Percentiles rank a stretch among this genome's conserved stretches.
Evolutionary conservation across 225 moss, liverwort and hornwort genomes (phyloP).

Genomic region (Marchantia paleacea): DNA sequence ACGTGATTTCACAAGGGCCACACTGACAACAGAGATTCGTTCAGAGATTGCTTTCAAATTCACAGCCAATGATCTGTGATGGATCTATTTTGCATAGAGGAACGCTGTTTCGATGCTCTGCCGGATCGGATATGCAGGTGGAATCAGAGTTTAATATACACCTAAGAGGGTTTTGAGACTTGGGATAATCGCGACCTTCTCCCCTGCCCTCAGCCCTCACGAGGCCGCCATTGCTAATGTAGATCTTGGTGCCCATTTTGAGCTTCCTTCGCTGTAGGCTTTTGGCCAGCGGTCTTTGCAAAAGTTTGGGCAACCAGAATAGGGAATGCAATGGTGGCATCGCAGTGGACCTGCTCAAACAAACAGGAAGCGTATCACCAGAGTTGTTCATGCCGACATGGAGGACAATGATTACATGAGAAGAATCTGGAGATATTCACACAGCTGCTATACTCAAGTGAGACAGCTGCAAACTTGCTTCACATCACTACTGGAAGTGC

Average conservation of each 20-base stretch:
- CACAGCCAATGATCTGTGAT: no score
- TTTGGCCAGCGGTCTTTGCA: constrained; percentile 8
- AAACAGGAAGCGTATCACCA: not conserved
- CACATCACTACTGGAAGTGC: not conserved
- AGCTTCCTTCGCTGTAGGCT: not conserved
- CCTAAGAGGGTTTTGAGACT: no score
- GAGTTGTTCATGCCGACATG: not conserved
- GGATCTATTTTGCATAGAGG: no score
- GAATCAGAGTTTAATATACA: no score
- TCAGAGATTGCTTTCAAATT: no score
- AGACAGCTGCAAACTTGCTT: not conserved
- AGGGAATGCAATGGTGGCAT: constrained; percentile 55
- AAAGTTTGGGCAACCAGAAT: constrained; percentile 49
- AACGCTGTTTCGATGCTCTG: no score
- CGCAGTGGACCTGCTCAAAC: constrained; percentile 47
- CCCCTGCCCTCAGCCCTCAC: no score
- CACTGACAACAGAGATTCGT: no score
- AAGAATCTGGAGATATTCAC: not conserved
- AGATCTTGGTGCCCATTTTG: not conserved
- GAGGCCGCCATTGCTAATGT: not conserved
- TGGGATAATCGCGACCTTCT: no score
- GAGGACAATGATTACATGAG: not conserved
- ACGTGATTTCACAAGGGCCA: no score
- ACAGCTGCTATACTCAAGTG: not conserved
- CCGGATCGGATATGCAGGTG: no score